These are phyloP conservation scores for Astraeus odoratus DNA, from an alignment of 768 basidiomycete genomes.

Conservation along the genomic window DNA sequence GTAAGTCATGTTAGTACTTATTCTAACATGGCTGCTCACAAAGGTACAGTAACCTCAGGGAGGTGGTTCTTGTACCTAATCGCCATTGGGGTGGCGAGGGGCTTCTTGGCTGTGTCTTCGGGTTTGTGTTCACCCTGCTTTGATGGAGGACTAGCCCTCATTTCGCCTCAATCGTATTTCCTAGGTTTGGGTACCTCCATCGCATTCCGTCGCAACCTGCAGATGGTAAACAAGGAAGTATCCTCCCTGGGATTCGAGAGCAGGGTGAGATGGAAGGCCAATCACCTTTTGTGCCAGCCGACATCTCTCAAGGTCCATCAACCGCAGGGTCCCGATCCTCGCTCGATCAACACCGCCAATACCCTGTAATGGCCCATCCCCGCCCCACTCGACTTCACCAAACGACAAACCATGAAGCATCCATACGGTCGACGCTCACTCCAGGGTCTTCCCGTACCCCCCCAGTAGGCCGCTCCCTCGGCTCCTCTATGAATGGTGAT, in stretches of 20 bases:
- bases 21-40: constrained; percentile 6
- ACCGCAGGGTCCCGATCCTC: constrained; percentile 1
- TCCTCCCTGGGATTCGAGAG: constrained; percentile 51
- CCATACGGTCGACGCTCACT: constrained; percentile 21
- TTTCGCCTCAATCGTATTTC: constrained; percentile 1
- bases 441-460: constrained; percentile 26
- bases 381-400: constrained; percentile 21
- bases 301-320: constrained; percentile 25
- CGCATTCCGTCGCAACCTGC: constrained; percentile 78
- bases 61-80: constrained; percentile 93
- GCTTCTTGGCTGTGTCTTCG: constrained; percentile 90
- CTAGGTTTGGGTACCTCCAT: constrained; percentile 85
- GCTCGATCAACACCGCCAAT: constrained; percentile 6
- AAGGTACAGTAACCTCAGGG: constrained; percentile 67
- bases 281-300: constrained; percentile 69
- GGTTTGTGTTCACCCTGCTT: constrained; percentile 43
- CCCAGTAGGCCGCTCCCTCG: constrained; percentile 27
- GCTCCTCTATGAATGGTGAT: constrained; percentile 43
- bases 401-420: constrained; percentile 19
- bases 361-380: constrained; percentile 22
- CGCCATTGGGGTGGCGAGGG: constrained; percentile 98
- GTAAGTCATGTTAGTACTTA: constrained; percentile 39
- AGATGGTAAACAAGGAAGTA: constrained; percentile 48
- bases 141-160: constrained; percentile 1
- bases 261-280: constrained; percentile 53